Conservation (phyloP, 768 basidiomycete species). For the Lentinula edodes region DNA sequence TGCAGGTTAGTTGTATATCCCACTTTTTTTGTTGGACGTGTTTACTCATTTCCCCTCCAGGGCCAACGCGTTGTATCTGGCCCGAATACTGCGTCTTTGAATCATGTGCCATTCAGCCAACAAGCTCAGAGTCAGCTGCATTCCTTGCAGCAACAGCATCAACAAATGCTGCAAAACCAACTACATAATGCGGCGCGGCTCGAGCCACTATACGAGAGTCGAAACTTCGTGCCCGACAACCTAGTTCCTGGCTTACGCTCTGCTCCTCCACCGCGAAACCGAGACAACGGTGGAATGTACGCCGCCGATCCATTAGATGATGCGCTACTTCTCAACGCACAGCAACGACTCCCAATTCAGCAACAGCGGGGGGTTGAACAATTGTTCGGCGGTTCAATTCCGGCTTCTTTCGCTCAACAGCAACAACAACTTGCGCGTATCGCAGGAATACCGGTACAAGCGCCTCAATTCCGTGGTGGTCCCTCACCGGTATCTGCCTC, state of each 20-base stretch:
- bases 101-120: slow-evolving; percentile 26
- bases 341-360: slow-evolving; percentile 41
- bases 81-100: slow-evolving; percentile 15
- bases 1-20: slow-evolving; percentile 47
- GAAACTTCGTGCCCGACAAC: slow-evolving; percentile 77
- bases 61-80: slow-evolving; percentile 25
- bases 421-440: slow-evolving; percentile 43
- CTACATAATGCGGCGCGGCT: slow-evolving; percentile 37
- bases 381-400: slow-evolving; percentile 42
- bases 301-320: slow-evolving; percentile 59
- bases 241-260: slow-evolving; percentile 82
- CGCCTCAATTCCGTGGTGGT: slow-evolving; percentile 62
- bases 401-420: slow-evolving; percentile 49
- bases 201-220: slow-evolving; percentile 68
- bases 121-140: slow-evolving; percentile 33
- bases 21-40: background rate
- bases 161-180: slow-evolving; percentile 26
- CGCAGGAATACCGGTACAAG: slow-evolving; percentile 50
- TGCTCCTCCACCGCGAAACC: slow-evolving; percentile 53
- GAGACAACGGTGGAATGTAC: slow-evolving; percentile 49
- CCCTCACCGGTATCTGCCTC: slow-evolving; percentile 55
- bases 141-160: slow-evolving; percentile 28
- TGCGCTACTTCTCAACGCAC: slow-evolving; percentile 52
- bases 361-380: slow-evolving; percentile 51
- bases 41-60: slow-evolving; percentile 13